phyloP scores from a whole-genome alignment of 768 basidiomycete genomes.

The Tulasnella sp. region DNA sequence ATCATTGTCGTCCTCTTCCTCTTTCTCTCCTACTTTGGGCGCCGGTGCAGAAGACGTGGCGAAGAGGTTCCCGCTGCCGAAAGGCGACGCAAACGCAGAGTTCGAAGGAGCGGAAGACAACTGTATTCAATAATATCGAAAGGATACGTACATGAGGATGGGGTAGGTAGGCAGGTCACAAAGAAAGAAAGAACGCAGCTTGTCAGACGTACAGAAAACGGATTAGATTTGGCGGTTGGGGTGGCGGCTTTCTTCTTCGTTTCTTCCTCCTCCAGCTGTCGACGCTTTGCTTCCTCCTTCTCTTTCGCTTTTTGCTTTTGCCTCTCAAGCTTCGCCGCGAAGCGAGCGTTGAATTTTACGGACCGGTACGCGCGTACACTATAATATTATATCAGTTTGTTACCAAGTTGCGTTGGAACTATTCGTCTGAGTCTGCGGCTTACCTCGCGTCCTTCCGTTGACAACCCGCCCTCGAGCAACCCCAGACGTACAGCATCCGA shows the following conservation, averaged over 20 bases:
- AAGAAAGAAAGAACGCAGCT: background rate
- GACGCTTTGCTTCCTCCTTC: slow-evolving; percentile 1
- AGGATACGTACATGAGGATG: slow-evolving; percentile 4
- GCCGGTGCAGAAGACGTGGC: background rate
- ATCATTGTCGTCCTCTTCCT: too few species aligned
- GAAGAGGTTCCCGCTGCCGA: slow-evolving; percentile 3
- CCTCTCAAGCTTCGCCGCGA: slow-evolving; percentile 59
- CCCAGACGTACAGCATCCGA: slow-evolving; percentile 77
- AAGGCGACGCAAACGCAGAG: background rate
- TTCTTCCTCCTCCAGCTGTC: background rate
- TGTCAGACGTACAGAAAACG: background rate
- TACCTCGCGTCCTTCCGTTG: slow-evolving; percentile 72
- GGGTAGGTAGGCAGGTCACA: background rate
- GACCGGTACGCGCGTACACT: slow-evolving; percentile 79
- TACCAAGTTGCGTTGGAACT: too few species aligned
- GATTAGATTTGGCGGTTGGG: too few species aligned
- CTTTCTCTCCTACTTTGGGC: background rate
- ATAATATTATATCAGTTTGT: too few species aligned
- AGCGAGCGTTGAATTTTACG: slow-evolving; percentile 56
- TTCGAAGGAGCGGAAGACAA: background rate
- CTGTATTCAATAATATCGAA: background rate
- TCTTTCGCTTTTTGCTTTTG: slow-evolving; percentile 32
- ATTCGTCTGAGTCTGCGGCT: slow-evolving; percentile 20
- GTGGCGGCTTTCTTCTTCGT: background rate
- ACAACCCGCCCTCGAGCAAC: slow-evolving; percentile 56